Conservation (phyloP, 2,329 filamentous ascomycete species). For the Fusarium luffae region DNA sequence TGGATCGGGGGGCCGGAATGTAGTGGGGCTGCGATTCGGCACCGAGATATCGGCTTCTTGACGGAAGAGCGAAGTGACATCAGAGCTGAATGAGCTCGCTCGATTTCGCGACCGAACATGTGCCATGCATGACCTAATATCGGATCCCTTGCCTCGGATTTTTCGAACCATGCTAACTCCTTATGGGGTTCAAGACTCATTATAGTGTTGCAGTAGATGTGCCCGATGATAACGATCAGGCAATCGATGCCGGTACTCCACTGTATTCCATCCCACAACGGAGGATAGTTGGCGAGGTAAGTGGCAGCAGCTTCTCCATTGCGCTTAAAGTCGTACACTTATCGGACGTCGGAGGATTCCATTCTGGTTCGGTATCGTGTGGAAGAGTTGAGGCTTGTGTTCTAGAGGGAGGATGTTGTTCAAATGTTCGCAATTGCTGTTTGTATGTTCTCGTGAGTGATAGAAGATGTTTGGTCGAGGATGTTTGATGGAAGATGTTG, state of each 20-base stretch:
- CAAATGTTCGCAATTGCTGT: no score
- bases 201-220: neutral
- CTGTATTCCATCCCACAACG: neutral
- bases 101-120: neutral
- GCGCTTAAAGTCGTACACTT: neutral
- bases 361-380: neutral
- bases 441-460: no score
- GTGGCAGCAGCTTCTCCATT: neutral
- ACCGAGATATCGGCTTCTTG: conserved; percentile 13
- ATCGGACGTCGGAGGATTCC: neutral
- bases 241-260: neutral
- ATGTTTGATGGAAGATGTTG: no score
- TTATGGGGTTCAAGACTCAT: neutral
- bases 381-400: no score
- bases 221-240: neutral
- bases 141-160: neutral
- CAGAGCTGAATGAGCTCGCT: neutral
- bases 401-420: no score
- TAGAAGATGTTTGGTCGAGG: no score
- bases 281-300: neutral
- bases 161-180: neutral
- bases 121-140: neutral
- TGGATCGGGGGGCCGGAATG: conserved; percentile 12
- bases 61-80: conserved; percentile 16
- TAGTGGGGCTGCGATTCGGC: conserved; percentile 14